Base-by-base conservation (phyloP, 2,329 filamentous ascomycete genomes). In the Nannizziopsis arthrosporioides region DNA sequence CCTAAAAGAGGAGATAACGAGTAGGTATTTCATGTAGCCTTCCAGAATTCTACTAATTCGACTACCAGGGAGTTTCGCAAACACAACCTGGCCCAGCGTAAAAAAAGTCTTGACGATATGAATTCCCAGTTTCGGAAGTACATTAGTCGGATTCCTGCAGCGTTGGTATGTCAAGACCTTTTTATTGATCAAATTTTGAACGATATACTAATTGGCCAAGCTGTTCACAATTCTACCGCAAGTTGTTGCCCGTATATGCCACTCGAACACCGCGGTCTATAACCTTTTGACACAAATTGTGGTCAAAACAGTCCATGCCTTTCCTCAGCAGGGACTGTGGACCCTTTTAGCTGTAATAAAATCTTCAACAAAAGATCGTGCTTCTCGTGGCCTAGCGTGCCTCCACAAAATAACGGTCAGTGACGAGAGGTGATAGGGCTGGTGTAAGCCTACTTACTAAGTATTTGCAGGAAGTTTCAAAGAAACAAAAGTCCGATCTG, bases 321-420 rank as follows among this genome's bases (percentile, higher is more conserved):
- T 95, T 63, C 90, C 92, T 0, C 86, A 85, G 52, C 92, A 98
- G 64, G 83, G 89, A 0, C 67, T 96, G 19, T 99, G 92, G 93
- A 85, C 83, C 58, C 69, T 98, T 32, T 77, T 96, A 47, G 86
- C 89, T 7, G 82, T 95, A 39, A 82, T 88, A 57, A 90, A 90
- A 49, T 85, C 86, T 0, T 84, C 76, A 30, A 81, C 87, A 52
- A 73, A 75, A 11, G 84, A 90, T 46, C 78, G 90, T 50, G 72
- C 73, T 2, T 67, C 66, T 6, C 71, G 78, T 50, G 80, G 78
- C 9, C 60, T 66, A 37, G 59, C 60, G 30, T 68, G 66, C 47
- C 58, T 69, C 15, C 63, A 67, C 17, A 68, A 65, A 47, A 66
- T 68, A 44, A 65, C 60, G 9, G 66, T 68, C 55, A 46, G 59